phyloP scores from a whole-genome alignment of 208 protist genomes.

The Dictyostelium gargantuum region DNA sequence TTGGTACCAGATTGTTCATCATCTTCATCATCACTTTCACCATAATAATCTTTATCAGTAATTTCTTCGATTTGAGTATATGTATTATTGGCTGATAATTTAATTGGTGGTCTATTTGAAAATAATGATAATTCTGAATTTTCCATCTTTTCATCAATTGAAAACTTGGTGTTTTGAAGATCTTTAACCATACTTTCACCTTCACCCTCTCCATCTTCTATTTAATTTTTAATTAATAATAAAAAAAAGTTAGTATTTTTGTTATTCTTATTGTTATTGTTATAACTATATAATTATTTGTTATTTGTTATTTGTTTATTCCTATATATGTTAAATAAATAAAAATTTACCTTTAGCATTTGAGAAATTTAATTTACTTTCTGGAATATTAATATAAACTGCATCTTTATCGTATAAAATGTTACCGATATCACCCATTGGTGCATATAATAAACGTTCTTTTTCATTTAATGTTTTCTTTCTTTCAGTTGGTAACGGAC shows the following conservation, averaged over 20 bases:
- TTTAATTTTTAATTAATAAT: constrained; percentile 75
- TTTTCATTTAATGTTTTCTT: constrained; percentile 94
- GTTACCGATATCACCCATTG: constrained; percentile 97
- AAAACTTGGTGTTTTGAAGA: constrained; percentile 70
- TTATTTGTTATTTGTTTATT: no score
- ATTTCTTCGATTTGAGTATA: constrained; percentile 13
- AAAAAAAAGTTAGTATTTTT: background rate
- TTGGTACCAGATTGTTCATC: background rate
- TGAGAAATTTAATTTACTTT: constrained; percentile 7
- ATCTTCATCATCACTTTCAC: background rate
- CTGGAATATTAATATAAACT: constrained; percentile 94
- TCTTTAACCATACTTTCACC: constrained; percentile 79
- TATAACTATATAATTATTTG: background rate
- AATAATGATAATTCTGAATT: constrained; percentile 30
- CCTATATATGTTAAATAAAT: no score
- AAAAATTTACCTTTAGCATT: background rate
- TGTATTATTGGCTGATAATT: background rate
- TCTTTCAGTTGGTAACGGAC: constrained; percentile 88
- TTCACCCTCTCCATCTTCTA: constrained; percentile 80
- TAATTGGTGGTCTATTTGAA: constrained; percentile 21
- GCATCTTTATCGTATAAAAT: constrained; percentile 98
- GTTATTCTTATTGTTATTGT: background rate
- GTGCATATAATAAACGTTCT: constrained; percentile 96
- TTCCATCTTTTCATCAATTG: constrained; percentile 79
- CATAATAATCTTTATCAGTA: constrained; percentile 36